Conservation (phyloP, 2,329 filamentous ascomycete genomes). For the Dothidotthia symphoricarpi region DNA sequence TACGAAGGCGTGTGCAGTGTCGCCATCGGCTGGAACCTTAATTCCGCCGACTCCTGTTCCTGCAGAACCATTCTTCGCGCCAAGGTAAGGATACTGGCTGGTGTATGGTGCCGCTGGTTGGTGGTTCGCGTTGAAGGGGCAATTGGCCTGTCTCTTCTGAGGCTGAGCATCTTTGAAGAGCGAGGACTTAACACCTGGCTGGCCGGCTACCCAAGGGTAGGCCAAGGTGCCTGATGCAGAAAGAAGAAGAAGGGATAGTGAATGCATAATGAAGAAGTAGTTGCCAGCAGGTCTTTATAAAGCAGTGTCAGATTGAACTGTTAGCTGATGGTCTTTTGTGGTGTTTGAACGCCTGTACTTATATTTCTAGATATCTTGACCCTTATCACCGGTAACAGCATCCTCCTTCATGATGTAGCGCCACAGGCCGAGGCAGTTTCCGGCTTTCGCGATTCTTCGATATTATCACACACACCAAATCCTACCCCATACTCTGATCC, state of each 20-base stretch:
- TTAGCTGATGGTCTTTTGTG: no score
- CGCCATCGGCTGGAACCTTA: constrained; percentile 45
- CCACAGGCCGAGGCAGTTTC: constrained; percentile 63
- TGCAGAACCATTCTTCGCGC: constrained; percentile 44
- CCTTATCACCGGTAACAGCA: no score
- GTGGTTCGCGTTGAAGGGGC: constrained; percentile 27
- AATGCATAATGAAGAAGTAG: constrained; percentile 13
- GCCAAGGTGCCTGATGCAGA: constrained; percentile 15
- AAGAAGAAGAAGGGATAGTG: constrained; percentile 17
- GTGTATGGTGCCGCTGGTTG: constrained; percentile 20
- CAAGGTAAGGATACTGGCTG: constrained; percentile 41
- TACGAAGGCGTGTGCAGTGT: constrained; percentile 31
- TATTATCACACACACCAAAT: no score
- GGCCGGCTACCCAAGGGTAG: constrained; percentile 21
- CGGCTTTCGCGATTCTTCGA: no score
- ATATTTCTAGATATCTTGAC: no score
- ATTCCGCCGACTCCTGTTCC: constrained; percentile 46
- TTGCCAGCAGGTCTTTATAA: not conserved
- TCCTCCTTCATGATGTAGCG: constrained; percentile 58
- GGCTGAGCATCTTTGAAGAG: constrained; percentile 11
- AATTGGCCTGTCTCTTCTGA: constrained; percentile 16
- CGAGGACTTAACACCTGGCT: constrained; percentile 20
- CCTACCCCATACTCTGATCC: no score
- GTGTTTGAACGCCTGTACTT: no score
- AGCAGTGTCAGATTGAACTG: no score